Evolutionary conservation across 208 protist species (phyloP), one percentile per base, ranked within the genome.

Genomic region (Porcisia deanei): DNA sequence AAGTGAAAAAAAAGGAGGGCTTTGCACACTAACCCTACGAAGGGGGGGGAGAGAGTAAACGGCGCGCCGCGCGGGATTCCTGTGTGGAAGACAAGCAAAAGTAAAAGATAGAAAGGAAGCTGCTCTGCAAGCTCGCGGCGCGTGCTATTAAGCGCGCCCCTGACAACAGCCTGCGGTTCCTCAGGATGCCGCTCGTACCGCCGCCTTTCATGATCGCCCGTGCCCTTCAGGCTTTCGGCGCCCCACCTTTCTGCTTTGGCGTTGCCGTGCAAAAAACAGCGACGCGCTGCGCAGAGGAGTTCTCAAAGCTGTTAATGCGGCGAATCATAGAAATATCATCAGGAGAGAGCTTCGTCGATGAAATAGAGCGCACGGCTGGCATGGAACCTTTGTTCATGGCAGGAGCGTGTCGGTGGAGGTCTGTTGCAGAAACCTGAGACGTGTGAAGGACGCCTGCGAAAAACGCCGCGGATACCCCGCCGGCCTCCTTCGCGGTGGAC

Each of bases 251-350:
- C 63, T 79, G 57, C 70, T 81, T 64, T 57, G 76, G 43, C 10
- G 75, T 43, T 2, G 76, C 78, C 3, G 88, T 85, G 37, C 82
- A 78, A 71, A 97, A 97, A 43, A 97, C 90, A 7, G 93, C 90
- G 2, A 95, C 85, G 16, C 85, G 82, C 83, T 94, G 81, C 3
- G 82, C 90, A 7, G 91, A 88, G 3, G 88, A 93, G 73, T 91
- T 91, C 65, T 95, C 89, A 68, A 94, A 97, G 77, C 76, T 93
- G 73, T 97, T 97, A 54, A 86, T 76, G 41, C 91, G 90, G 37
- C 88, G 85, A 82, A 97, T 94, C 85, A 93, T 93, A 0, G 88
- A 88, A 41, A 97, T 90, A 70, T 91, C 89, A 65, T 91, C 80
- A 22, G 71, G 58, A 1, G 89, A 88, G 4, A 97, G 76, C 43